Base-by-base conservation (phyloP, 2,329 filamentous ascomycete genomes). In the Tolypocladium tundrense region DNA sequence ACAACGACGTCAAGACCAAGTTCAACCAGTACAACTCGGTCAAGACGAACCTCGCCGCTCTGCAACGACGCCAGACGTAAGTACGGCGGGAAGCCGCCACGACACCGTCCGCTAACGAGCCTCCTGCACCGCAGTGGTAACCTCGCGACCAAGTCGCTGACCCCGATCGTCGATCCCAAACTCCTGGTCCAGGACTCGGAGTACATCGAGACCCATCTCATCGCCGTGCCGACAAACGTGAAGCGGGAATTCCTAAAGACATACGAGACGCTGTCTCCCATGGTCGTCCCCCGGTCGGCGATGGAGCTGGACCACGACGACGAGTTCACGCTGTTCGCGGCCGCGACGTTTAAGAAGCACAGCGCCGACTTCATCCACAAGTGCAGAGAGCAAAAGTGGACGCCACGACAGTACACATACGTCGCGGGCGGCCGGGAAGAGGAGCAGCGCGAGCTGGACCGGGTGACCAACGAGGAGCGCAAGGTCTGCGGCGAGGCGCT, bases 1-100 rank as follows among this genome's bases (percentile, higher is more conserved):
- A 99, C 78, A 96, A 91, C 72, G 94, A 97, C 71, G 90, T 97
- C 74, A 96, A 96, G 73, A 82, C 84, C 68, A 97, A 97, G 74
- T 92, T 93, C 77, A 90, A 84, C 72, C 92, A 97, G 75, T 97
- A 97, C 79, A 97, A 93, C 76, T 82, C 88, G 61, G 85, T 93
- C 69, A 96, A 96, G 77, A 88, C 89, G 57, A 93, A 87, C 63
- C 83, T 97, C 51, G 85, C 88, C 39, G 79, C 88, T 27, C 79
- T 96, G 55, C 88, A 96, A 73, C 85, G 93, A 65, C 92, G 88
- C 73, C 91, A 96, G 75, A 95, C 90, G 88, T 91, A 75, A 67
- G 84, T 61, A 43, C 27, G 24, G n/a, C 35, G 9, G 41, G 24
- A 19, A 10, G 21, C n/a, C 19, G 21, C n/a, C 8, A 10, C 61